Percentiles rank a stretch among this genome's conserved stretches.
Evolutionary conservation across 1,284 basidiomycete genomes (phyloP).

Genomic region (Moesziomyces antarcticus): DNA sequence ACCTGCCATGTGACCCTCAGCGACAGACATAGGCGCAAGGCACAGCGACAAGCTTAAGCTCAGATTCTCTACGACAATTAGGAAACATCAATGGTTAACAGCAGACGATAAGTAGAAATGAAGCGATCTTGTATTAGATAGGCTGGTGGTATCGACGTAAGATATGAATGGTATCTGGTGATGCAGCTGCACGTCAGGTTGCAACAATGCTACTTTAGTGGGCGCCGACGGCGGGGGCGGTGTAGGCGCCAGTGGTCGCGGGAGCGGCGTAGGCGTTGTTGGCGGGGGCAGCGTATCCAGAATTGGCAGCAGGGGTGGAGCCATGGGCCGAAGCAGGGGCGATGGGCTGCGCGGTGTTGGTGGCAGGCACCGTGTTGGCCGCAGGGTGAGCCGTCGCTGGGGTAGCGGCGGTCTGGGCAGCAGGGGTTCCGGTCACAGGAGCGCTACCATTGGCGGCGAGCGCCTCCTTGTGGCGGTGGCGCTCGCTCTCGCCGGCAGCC

Average conservation of each 20-base stretch:
- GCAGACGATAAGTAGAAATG: no score
- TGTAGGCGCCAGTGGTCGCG: conserved; percentile 6
- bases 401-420: background rate
- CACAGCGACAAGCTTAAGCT: no score
- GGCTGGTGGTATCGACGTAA: background rate
- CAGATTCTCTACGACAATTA: no score
- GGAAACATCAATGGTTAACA: no score
- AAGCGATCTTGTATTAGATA: no score
- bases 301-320: conserved; percentile 1
- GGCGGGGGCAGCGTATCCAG: background rate
- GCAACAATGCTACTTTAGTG: conserved; percentile 14
- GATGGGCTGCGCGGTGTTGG: background rate
- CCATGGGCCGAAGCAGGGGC: conserved; percentile 3
- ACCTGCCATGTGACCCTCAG: no score
- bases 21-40: no score
- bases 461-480: conserved; percentile 28
- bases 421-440: background rate
- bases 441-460: conserved; percentile 4
- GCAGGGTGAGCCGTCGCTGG: background rate
- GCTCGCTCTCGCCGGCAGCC: conserved; percentile 18
- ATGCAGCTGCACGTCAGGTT: background rate
- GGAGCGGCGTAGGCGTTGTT: conserved; percentile 12
- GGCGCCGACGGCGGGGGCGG: conserved; percentile 19
- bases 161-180: background rate
- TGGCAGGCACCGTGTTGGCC: background rate